Base-by-base conservation (phyloP, 2,329 filamentous ascomycete genomes). In the Fusarium sp. region DNA sequence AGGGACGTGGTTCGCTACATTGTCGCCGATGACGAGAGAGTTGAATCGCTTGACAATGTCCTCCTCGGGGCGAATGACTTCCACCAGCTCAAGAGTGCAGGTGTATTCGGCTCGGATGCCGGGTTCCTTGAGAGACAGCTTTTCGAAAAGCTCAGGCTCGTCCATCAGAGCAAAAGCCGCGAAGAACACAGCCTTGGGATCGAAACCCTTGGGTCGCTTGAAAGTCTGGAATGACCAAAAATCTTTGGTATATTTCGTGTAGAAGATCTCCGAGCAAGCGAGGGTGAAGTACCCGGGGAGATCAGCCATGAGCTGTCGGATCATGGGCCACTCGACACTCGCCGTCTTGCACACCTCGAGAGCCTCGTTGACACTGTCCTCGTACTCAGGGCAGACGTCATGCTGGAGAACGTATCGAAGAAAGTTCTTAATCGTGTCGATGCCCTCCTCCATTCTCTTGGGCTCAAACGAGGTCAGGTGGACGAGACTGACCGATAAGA, bases 341-440 rank as follows among this genome's bases (percentile, higher is more conserved):
- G 93, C 94, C 20, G 85, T 78, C 26, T 90, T 87, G 76, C 94
- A 97, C 33, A 95, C 80, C 3, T 80, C 80, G 13, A 92, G 85
- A 0, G 95, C 94, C 1, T 86, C 84, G 22, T 88, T 82, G 65
- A 98, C 86, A 71, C 95, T 89, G 2, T 87, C 84, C 0, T 82
- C 85, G 78, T 95, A 93, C 80, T 98, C 96, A 0, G 93, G 92
- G 77, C 95, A 97, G 22, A 97, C 95, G 41, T 93, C 89, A 78
- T 98, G 95, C 68, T 92, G 89, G 15, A 95, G 85, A 2, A 98
- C 85, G 74, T 98, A 99, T 72, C 94, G 93, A 71, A 97, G 89
- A 79, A 98, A 98, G 78, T 96, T 97, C 67, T 90, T 89, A 44
- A 98, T 86, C 1, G 97, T 89, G 38, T 88, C 86, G 26, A 91